Evolutionary conservation across 2,329 filamentous ascomycete species (phyloP), one percentile per base, ranked within the genome.

Genomic region (Ceratocystis colombiana): DNA sequence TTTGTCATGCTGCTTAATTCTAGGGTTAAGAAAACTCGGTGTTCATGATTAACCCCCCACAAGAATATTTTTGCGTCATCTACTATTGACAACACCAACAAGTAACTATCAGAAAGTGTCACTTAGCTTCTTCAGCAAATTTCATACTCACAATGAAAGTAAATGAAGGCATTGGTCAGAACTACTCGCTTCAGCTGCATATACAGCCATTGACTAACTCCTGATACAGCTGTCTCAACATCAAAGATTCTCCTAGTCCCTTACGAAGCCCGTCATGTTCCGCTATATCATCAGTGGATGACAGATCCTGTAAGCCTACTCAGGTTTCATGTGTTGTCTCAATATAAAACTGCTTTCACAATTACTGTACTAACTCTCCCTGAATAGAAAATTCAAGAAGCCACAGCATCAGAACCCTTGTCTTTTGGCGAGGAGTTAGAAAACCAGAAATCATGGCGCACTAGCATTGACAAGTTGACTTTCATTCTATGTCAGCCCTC

Each of bases 241-340:
- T 76, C 81, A 3, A 79, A 79, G 62, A 78, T 89, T 57, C 81
- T 95, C 20, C 82, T 97, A 8, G 90, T 96, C 8, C 92, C 92
- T 0, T 96, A 96, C 75, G 87, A 87, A 69, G 76, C 80, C 46
- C 88, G 86, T 72, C 93, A 96, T 78, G 93, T 97, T 28, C 80
- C 81, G 17, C 85, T 81, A 46, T 96, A 96, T 74, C 90, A 96
- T 73, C 78, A 80, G 72, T 97, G 93, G 93, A 96, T 97, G 92
- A 82, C 92, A 78, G 87, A 94, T 72, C 81, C 87, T 64, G 88
- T 83, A 73, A 71, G 75, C 12, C 48, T n/a, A 37, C n/a, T 12
- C 68, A 61, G 46, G 37, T n/a, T 12, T 5, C 22, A 20, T 45
- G 15, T 20, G 37, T 46, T 25, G 55, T 44, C 28, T 64, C n/a